phyloP scores from a whole-genome alignment of 2,329 filamentous ascomycete genomes.

The Ramularia endophylla region DNA sequence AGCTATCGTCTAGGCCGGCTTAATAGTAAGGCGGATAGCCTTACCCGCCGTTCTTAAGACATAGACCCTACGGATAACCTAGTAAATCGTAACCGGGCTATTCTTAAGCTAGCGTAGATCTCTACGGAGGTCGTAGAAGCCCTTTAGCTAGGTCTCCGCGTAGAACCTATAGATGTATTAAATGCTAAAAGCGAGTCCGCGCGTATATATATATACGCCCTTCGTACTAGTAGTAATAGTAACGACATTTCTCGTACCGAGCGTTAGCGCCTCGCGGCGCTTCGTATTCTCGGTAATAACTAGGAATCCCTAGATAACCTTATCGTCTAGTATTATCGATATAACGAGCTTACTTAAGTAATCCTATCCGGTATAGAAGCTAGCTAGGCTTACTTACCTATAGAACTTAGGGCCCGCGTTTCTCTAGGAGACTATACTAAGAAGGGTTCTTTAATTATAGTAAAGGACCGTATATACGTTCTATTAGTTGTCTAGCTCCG shows the following conservation, averaged over 20 bases:
- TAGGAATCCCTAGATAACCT: not conserved
- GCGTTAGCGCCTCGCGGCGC: not conserved
- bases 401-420: not conserved
- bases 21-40: not conserved
- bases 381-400: not conserved
- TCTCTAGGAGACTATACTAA: not conserved
- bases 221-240: no score
- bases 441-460: not conserved
- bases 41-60: not conserved
- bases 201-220: no score
- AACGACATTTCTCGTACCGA: no score
- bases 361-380: not conserved
- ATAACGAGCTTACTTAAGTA: not conserved
- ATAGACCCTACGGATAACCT: not conserved
- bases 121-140: not conserved
- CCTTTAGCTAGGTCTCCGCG: no score
- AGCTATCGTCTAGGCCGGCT: slow-evolving; percentile 8
- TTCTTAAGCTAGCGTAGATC: not conserved
- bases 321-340: not conserved
- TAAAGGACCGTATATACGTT: not conserved
- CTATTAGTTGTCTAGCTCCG: not conserved
- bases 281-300: not conserved
- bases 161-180: no score
- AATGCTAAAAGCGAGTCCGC: no score
- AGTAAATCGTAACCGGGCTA: not conserved